These are phyloP conservation scores for Meyerozyma sp. DNA, from an alignment of 1,139 yeast genomes.

Conservation along the genomic window DNA sequence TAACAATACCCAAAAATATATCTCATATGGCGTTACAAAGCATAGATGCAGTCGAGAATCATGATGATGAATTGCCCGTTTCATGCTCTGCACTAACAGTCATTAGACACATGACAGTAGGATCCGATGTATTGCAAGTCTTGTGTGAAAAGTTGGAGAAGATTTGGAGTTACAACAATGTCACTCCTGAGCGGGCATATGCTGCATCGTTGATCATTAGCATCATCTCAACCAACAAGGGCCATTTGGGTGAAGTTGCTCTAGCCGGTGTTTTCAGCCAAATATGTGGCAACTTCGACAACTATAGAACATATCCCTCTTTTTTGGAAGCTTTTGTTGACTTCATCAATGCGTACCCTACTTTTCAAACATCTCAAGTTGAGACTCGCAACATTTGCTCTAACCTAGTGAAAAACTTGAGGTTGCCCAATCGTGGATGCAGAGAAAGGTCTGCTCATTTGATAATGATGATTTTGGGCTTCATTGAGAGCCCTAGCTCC, in stretches of 20 bases:
- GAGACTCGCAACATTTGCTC: conserved; percentile 2
- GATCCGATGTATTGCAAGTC: neutral
- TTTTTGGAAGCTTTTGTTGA: neutral
- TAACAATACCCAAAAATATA: conserved; percentile 3
- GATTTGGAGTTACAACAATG: neutral
- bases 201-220: neutral
- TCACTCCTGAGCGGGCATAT: neutral
- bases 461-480: conserved; percentile 23
- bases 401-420: conserved; percentile 28
- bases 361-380: neutral
- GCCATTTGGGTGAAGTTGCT: neutral
- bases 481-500: conserved; percentile 24
- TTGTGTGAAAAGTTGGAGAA: neutral
- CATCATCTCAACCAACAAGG: neutral
- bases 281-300: neutral
- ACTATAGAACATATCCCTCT: neutral
- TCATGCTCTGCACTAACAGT: neutral
- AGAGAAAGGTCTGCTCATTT: conserved; percentile 44
- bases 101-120: neutral
- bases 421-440: conserved; percentile 41
- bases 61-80: neutral
- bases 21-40: neutral
- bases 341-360: neutral
- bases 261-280: neutral
- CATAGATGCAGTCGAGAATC: neutral